Percentiles rank a stretch among this genome's conserved stretches.
These are phyloP conservation scores for Tremellales sp. DNA, from an alignment of 1,284 basidiomycete genomes.

Conservation along the genomic window DNA sequence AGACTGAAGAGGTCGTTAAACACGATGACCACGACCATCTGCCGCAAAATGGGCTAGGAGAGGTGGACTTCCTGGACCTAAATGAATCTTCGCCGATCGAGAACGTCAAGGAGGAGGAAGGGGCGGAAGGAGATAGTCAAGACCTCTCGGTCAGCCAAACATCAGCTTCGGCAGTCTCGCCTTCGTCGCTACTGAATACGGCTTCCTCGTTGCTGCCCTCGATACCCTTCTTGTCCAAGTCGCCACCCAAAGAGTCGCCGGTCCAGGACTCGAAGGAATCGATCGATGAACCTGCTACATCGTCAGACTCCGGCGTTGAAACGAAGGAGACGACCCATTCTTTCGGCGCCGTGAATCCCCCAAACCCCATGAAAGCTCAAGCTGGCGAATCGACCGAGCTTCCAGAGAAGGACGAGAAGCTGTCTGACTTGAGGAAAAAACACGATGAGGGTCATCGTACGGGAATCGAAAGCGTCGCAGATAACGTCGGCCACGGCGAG, in stretches of 20 bases:
- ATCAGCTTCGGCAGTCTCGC: conserved; percentile 12
- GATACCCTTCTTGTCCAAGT: conserved; percentile 15
- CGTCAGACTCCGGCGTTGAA: conserved; percentile 5
- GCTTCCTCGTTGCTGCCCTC: conserved; percentile 26
- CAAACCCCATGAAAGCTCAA: conserved; percentile 37
- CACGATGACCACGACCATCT: conserved; percentile 17
- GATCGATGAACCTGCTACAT: not conserved
- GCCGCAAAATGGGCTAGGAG: conserved; percentile 14
- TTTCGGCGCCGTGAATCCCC: conserved; percentile 13
- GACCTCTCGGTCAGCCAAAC: conserved; percentile 1
- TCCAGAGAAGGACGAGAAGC: conserved; percentile 25
- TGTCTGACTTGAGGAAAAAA: conserved; percentile 21
- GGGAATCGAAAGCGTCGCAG: not conserved
- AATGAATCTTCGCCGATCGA: conserved; percentile 22
- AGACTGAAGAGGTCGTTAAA: conserved; percentile 30
- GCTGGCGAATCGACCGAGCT: conserved; percentile 24
- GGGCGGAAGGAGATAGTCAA: not conserved
- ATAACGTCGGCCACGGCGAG: conserved; percentile 50
- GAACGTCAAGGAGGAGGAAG: not conserved
- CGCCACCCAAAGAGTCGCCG: not conserved
- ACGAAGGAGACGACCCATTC: conserved; percentile 9
- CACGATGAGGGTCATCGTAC: not conserved
- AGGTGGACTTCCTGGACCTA: conserved; percentile 48
- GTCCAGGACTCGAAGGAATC: not conserved
- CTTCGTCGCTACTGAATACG: conserved; percentile 21